Evolutionary conservation across 768 basidiomycete genomes (phyloP).

Genomic region (Russula foetens): DNA sequence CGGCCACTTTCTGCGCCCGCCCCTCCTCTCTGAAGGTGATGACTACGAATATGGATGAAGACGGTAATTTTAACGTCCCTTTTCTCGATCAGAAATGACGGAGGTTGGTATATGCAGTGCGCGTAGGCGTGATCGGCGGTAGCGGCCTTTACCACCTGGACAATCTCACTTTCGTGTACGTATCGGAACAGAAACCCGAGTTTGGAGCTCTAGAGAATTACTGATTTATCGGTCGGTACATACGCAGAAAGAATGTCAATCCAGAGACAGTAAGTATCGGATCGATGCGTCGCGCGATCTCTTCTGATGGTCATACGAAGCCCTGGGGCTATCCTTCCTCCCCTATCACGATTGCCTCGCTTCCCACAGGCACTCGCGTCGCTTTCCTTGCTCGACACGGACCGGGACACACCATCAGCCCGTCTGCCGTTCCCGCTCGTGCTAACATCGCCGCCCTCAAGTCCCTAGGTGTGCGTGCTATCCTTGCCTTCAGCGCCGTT

Average conservation of each 20-base stretch:
- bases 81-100: background rate
- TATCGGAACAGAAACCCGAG: constrained; percentile 13
- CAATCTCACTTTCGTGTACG: constrained; percentile 82
- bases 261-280: constrained; percentile 62
- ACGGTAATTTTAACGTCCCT: background rate
- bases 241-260: constrained; percentile 60
- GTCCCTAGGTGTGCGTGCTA: constrained; percentile 77
- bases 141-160: constrained; percentile 91
- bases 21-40: background rate
- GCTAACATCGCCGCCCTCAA: constrained; percentile 97
- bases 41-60: background rate
- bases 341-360: constrained; percentile 84
- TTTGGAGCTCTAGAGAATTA: no score
- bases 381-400: constrained; percentile 95
- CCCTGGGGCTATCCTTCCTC: constrained; percentile 92
- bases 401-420: constrained; percentile 64
- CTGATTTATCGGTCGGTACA: background rate
- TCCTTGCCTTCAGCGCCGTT: constrained; percentile 93
- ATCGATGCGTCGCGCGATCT: background rate
- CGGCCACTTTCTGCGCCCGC: background rate
- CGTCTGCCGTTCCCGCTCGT: constrained; percentile 72
- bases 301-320: constrained; percentile 30
- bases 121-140: constrained; percentile 87
- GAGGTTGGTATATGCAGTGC: constrained; percentile 35
- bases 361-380: constrained; percentile 70